A percentile compares a stretch with the other conserved stretches of the same genome.
Evolutionary conservation across 164 flowering plant genomes (phyloP).

Genomic region (Nymphaea thermarum): DNA sequence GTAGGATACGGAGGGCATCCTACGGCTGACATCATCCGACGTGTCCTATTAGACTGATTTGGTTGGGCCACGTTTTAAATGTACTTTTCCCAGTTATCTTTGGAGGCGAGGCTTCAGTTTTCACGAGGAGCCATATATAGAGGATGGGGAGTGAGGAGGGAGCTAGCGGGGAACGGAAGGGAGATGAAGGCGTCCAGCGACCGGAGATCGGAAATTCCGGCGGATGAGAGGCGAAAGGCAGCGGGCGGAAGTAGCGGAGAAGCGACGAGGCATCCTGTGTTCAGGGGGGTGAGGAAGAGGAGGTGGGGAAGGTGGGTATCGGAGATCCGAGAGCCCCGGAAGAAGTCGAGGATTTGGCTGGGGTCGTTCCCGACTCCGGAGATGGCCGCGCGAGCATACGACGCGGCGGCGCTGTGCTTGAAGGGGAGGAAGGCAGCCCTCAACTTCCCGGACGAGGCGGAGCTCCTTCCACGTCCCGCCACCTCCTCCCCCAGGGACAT

Average conservation of each 20-base stretch:
- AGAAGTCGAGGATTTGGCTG: slow-evolving; percentile 1
- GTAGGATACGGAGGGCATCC: no score
- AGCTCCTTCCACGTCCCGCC: slow-evolving; percentile 38
- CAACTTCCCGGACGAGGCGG: slow-evolving; percentile 20
- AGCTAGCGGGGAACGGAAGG: no score
- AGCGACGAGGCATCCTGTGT: not conserved
- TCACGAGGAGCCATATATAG: no score
- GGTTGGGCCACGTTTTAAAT: no score
- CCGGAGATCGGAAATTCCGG: no score
- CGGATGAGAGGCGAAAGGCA: not conserved
- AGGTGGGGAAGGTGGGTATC: not conserved
- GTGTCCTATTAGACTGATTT: no score
- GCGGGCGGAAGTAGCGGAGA: not conserved
- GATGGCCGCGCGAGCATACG: not conserved
- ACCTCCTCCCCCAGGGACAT: slow-evolving; percentile 47
- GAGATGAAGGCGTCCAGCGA: no score
- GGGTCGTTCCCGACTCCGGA: not conserved
- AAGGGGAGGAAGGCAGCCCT: not conserved
- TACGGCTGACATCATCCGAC: no score
- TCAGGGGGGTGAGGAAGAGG: slow-evolving; percentile 2
- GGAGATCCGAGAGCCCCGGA: not conserved
- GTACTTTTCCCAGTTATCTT: no score
- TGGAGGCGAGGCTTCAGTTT: no score
- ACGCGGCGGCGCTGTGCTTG: not conserved
- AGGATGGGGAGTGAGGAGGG: no score